phyloP scores from a whole-genome alignment of 164 flowering plant genomes.

The Sextonia rubra region DNA sequence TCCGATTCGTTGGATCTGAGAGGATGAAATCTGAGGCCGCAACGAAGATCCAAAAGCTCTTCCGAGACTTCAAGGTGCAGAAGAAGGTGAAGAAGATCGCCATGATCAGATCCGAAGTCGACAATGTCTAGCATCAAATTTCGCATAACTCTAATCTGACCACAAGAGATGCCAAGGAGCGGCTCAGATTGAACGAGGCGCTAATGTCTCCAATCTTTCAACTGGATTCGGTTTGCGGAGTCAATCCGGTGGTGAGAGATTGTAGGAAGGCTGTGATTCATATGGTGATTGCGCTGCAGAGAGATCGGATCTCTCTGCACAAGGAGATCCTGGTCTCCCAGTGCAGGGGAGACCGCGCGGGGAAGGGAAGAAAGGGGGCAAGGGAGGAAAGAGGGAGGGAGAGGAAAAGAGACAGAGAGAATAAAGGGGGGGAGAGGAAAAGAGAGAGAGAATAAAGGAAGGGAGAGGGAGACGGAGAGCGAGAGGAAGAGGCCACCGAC shows the following conservation, averaged over 20 bases:
- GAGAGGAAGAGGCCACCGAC: too few relatives aligned
- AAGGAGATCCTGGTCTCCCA: too few relatives aligned
- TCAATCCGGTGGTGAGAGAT: constrained; percentile 52
- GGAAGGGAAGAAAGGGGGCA: too few relatives aligned
- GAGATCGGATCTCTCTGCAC: too few relatives aligned
- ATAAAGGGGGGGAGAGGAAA: too few relatives aligned
- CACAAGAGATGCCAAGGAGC: constrained; percentile 40
- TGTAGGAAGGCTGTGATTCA: constrained; percentile 53
- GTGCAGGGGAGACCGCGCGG: too few relatives aligned
- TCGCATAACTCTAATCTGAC: constrained; percentile 27
- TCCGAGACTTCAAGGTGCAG: constrained; percentile 56
- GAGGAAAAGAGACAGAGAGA: too few relatives aligned
- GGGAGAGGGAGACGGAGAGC: too few relatives aligned
- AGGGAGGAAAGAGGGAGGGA: too few relatives aligned
- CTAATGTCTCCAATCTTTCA: constrained; percentile 54
- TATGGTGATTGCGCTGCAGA: constrained; percentile 60
- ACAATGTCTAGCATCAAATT: too few relatives aligned
- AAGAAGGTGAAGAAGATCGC: constrained; percentile 47
- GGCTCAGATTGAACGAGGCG: constrained; percentile 52
- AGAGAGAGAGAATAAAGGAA: too few relatives aligned
- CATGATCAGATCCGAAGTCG: constrained; percentile 33
- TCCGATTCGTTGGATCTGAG: constrained; percentile 34
- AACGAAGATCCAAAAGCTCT: constrained; percentile 57
- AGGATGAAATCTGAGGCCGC: constrained; percentile 34
- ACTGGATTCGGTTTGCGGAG: constrained; percentile 58